Conservation (phyloP, 257 asterid genomes). For the Solanum bukasovii region DNA sequence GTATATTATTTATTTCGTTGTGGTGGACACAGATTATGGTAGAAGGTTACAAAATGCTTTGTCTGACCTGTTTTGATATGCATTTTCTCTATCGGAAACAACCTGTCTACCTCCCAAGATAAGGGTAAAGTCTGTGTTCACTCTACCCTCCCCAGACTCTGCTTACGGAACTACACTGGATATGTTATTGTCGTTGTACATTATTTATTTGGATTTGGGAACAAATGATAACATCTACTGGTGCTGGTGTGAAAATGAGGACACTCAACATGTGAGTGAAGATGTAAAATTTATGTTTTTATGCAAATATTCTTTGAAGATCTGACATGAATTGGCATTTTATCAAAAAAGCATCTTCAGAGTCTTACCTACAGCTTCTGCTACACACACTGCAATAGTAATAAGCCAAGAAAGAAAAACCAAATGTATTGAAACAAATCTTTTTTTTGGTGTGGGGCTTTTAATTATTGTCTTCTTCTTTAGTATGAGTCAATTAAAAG, state of each 20-base stretch:
- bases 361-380: not conserved
- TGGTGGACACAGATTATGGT: not conserved
- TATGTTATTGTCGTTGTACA: not conserved
- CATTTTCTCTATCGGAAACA: not conserved
- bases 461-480: not conserved
- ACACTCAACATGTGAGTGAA: not conserved
- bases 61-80: not conserved
- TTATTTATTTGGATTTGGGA: not conserved
- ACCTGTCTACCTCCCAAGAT: not conserved
- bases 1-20: not conserved
- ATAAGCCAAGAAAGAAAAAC: not conserved
- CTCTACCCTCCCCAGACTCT: accelerated
- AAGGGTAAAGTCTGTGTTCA: not conserved
- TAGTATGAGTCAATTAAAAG: not conserved
- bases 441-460: not conserved
- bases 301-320: not conserved
- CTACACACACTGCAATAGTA: not conserved
- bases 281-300: not conserved
- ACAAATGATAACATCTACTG: not conserved
- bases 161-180: not conserved
- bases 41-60: not conserved
- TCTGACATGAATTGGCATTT: constrained; percentile 1
- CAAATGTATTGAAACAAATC: not conserved
- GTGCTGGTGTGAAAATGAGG: not conserved
- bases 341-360: constrained; percentile 2